Base-by-base conservation (phyloP, 441 rosid species). In the Adansonia grandidieri region DNA sequence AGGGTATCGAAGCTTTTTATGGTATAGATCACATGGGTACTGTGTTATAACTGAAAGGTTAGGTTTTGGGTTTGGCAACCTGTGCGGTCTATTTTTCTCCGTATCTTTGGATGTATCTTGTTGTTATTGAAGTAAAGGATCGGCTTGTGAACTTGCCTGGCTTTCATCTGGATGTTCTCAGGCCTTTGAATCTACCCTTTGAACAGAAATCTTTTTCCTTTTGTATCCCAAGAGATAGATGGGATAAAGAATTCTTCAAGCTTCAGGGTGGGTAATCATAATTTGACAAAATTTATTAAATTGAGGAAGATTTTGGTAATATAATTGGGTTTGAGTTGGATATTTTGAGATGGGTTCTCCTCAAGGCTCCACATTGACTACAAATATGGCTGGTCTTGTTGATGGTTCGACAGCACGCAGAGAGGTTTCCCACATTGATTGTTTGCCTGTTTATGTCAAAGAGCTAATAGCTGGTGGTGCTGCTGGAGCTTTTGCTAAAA, bases 381-480 rank as follows among this genome's bases (percentile, higher is more conserved):
- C 91, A 76, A 85, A 89, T 76, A 83, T 90, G 86, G 89, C 92
- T 45, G 88, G 85, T 37, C 83, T 93, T 53, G 93, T 91, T 19
- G 92, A 91, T 53, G 87, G 89, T 62, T 84, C 96, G 1, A 75
- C 93, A 0, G 50, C 87, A 2, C 66, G 74, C 14, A 58, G 74
- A 69, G 83, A 86, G 60, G 79, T 87, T 79, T 82, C 88, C 4
- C 82, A 68, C 64, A 17, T 88, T 53, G 97, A 96, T 82, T 74
- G 82, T 74, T 79, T 96, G 84, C 99, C 99, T 65, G 88, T 91
- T 80, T 91, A 91, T 80, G 94, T 89, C 0, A 94, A 87, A 87
- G 97, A 93, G 81, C 97, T 96, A 64, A 90, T 96, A 77, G 97
- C 99, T 69, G 99, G 99, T 11, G 99, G 97, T 62, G 93, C 90